phyloP scores from a whole-genome alignment of 2,329 filamentous ascomycete genomes.

The Botrytis pseudocinerea region DNA sequence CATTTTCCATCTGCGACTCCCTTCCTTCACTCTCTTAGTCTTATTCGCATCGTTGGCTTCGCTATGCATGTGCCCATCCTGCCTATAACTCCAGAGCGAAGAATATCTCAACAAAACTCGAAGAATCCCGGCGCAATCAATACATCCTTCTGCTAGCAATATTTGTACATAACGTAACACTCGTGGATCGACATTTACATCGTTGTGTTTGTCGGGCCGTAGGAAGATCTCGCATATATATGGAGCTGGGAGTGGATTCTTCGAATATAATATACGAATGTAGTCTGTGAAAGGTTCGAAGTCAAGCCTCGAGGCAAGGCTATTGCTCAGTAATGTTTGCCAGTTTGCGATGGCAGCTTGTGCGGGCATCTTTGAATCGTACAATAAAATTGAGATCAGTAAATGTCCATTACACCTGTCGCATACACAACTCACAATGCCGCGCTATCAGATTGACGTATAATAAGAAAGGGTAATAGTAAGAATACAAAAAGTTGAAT shows the following conservation, averaged over 20 bases:
- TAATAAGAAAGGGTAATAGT: neutral
- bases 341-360: constrained; percentile 41
- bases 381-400: neutral
- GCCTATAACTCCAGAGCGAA: constrained; percentile 29
- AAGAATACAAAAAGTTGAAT: constrained; percentile 8
- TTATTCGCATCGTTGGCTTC: constrained; percentile 31
- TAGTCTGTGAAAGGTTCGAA: constrained; percentile 54
- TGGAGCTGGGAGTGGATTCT: constrained; percentile 53
- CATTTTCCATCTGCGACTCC: constrained; percentile 50
- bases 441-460: too few species aligned
- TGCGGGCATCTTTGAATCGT: constrained; percentile 8
- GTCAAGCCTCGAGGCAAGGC: constrained; percentile 54
- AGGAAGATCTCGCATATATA: constrained; percentile 60
- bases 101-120: constrained; percentile 57
- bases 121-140: constrained; percentile 58
- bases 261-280: constrained; percentile 50
- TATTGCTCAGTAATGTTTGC: constrained; percentile 52
- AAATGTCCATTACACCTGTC: neutral
- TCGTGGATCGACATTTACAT: constrained; percentile 56
- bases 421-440: neutral
- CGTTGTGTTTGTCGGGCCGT: constrained; percentile 49
- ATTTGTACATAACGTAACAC: constrained; percentile 60
- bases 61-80: constrained; percentile 22
- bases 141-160: constrained; percentile 52
- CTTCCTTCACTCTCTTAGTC: constrained; percentile 20